Evolutionary conservation across 2,329 filamentous ascomycete genomes (phyloP).

Genomic region (Fonsecaea pugnacius): DNA sequence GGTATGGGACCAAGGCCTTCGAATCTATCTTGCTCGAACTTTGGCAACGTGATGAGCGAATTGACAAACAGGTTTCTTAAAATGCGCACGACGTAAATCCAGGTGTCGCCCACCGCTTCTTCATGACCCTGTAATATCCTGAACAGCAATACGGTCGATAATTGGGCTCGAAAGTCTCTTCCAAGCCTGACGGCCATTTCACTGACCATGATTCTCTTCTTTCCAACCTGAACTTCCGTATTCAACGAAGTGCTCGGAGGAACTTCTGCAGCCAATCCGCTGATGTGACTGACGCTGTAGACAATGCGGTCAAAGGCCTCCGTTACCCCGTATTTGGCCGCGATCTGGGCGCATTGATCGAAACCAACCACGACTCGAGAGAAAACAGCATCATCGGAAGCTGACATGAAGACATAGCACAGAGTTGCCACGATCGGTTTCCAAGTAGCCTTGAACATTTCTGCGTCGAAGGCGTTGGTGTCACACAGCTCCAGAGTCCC

Average conservation of each 20-base stretch:
- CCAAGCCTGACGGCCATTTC: slow-evolving; percentile 96
- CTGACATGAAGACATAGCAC: slow-evolving; percentile 98
- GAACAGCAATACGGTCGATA: slow-evolving; percentile 95
- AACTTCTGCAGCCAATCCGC: slow-evolving; percentile 75
- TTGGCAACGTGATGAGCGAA: slow-evolving; percentile 74
- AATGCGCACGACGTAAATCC: slow-evolving; percentile 76
- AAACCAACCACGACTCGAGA: slow-evolving; percentile 92
- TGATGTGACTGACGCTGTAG: slow-evolving; percentile 86
- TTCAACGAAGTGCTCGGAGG: slow-evolving; percentile 86
- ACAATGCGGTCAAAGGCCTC: slow-evolving; percentile 93
- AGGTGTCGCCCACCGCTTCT: slow-evolving; percentile 66
- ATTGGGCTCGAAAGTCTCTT: slow-evolving; percentile 86
- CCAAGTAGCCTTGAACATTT: slow-evolving; percentile 98
- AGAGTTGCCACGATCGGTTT: slow-evolving; percentile 90
- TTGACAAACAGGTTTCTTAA: slow-evolving; percentile 97
- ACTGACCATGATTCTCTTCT: slow-evolving; percentile 96
- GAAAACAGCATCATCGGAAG: slow-evolving; percentile 94
- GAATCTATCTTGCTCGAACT: slow-evolving; percentile 50
- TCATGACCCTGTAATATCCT: slow-evolving; percentile 87
- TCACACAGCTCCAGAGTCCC: slow-evolving; percentile 77
- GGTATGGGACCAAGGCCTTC: slow-evolving; percentile 77
- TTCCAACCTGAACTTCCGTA: slow-evolving; percentile 84
- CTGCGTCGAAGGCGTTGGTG: slow-evolving; percentile 93
- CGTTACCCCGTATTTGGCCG: slow-evolving; percentile 77
- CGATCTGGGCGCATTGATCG: slow-evolving; percentile 92